Percentiles rank a stretch among this genome's conserved stretches.
These are phyloP conservation scores for Coniferiporia weirii DNA, from an alignment of 1,284 basidiomycete genomes.

Conservation along the genomic window DNA sequence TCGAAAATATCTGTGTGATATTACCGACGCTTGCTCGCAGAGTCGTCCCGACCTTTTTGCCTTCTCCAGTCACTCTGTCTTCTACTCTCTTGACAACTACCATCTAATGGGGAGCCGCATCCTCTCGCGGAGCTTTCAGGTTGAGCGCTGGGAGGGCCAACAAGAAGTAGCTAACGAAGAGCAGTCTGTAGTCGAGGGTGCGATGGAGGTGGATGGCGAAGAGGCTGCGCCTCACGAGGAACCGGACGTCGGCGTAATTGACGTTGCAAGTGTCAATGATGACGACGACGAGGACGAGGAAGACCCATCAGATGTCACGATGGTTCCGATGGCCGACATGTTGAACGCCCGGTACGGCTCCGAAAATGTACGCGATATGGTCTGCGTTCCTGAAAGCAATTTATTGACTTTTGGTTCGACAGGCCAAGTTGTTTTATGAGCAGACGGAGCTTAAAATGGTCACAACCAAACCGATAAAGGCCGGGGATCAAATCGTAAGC, in stretches of 20 bases:
- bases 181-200: constrained; percentile 25
- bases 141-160: constrained; percentile 52
- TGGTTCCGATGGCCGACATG: constrained; percentile 98
- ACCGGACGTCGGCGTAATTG: constrained; percentile 24
- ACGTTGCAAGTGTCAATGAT: constrained; percentile 32
- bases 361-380: constrained; percentile 64
- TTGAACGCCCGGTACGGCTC: constrained; percentile 83
- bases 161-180: constrained; percentile 28
- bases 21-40: constrained; percentile 30
- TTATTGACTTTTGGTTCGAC: neutral
- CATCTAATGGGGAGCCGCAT: constrained; percentile 94
- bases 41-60: constrained; percentile 70
- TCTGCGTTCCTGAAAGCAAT: neutral
- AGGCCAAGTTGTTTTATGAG: constrained; percentile 87
- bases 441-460: constrained; percentile 73
- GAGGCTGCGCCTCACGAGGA: constrained; percentile 20
- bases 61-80: constrained; percentile 35
- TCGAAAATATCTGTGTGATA: neutral
- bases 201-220: constrained; percentile 37
- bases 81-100: constrained; percentile 74
- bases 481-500: constrained; percentile 85
- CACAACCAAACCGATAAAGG: constrained; percentile 67
- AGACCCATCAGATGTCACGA: constrained; percentile 71
- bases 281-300: constrained; percentile 58
- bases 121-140: constrained; percentile 84